Percentiles rank a stretch among this genome's conserved stretches.
These are phyloP conservation scores for Penicillium sp. DNA, from an alignment of 2,329 filamentous ascomycete genomes.

Conservation along the genomic window DNA sequence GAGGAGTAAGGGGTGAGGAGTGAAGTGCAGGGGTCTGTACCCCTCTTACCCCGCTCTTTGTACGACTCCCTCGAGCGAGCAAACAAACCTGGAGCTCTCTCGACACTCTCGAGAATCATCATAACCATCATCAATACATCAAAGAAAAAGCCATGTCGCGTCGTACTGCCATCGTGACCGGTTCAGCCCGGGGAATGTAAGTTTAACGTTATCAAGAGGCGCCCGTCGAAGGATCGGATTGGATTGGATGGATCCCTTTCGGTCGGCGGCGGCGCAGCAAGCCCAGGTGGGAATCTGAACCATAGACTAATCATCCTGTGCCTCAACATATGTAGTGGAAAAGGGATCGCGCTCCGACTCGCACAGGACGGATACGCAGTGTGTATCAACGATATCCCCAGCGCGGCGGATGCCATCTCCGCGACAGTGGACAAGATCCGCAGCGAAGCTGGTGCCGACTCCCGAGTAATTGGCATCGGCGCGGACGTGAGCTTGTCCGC, in stretches of 20 bases:
- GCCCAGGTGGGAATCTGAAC: neutral
- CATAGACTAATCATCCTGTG: neutral
- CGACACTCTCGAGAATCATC: neutral
- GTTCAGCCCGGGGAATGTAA: constrained; percentile 48
- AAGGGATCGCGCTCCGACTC: constrained; percentile 61
- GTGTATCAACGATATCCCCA: constrained; percentile 66
- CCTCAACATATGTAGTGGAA: constrained; percentile 22
- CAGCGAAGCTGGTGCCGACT: neutral
- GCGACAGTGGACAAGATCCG: constrained; percentile 41
- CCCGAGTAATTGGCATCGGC: constrained; percentile 54
- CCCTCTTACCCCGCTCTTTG: neutral
- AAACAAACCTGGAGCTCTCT: neutral
- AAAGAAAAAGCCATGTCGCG: constrained; percentile 6
- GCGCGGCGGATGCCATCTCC: constrained; percentile 59
- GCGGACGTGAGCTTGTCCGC: constrained; percentile 65
- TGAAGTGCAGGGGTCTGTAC: no score
- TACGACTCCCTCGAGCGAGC: no score
- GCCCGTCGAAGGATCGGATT: neutral
- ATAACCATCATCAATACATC: neutral
- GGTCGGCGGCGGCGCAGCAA: neutral
- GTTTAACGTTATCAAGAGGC: constrained; percentile 12
- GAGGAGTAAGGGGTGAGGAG: no score
- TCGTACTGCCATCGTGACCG: constrained; percentile 46
- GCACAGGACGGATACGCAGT: constrained; percentile 69
- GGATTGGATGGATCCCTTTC: neutral